Percentiles rank a stretch among this genome's conserved stretches.
phyloP scores from a whole-genome alignment of 176 grass and related monocot species.

The Metroxylon sagu region DNA sequence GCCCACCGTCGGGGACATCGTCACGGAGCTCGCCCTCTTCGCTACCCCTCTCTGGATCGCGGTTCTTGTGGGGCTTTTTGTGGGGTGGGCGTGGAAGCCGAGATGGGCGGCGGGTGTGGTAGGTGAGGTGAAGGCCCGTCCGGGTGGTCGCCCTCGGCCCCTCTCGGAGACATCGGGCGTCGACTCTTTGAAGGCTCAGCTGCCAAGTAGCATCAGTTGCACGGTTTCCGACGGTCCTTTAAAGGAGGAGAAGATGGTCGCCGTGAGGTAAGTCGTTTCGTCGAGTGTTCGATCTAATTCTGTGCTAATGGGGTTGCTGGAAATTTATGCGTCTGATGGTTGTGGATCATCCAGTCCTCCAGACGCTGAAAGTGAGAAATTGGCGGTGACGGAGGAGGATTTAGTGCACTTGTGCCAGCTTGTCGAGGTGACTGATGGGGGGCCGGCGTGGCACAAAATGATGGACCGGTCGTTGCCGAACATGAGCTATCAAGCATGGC shows the following conservation, averaged over 20 bases:
- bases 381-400: constrained; percentile 45
- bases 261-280: neutral
- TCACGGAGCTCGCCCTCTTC: constrained; percentile 44
- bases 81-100: constrained; percentile 87
- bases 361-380: constrained; percentile 4
- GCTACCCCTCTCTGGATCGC: constrained; percentile 69
- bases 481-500: constrained; percentile 67
- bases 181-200: neutral
- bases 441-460: constrained; percentile 69
- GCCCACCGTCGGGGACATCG: constrained; percentile 34
- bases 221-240: too few species aligned
- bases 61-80: constrained; percentile 43
- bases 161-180: neutral
- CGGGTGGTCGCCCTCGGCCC: neutral
- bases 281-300: neutral
- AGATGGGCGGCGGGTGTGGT: constrained; percentile 43
- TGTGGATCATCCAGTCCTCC: constrained; percentile 21
- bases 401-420: constrained; percentile 51
- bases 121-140: neutral
- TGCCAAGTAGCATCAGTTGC: too few species aligned
- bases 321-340: neutral
- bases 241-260: neutral
- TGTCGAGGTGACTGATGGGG: constrained; percentile 75
- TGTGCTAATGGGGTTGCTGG: neutral
- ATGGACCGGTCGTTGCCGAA: constrained; percentile 54